Percentiles rank a stretch among this genome's conserved stretches.
These are phyloP conservation scores for Filobasidium floriforme DNA, from an alignment of 768 basidiomycete genomes.

Conservation along the genomic window DNA sequence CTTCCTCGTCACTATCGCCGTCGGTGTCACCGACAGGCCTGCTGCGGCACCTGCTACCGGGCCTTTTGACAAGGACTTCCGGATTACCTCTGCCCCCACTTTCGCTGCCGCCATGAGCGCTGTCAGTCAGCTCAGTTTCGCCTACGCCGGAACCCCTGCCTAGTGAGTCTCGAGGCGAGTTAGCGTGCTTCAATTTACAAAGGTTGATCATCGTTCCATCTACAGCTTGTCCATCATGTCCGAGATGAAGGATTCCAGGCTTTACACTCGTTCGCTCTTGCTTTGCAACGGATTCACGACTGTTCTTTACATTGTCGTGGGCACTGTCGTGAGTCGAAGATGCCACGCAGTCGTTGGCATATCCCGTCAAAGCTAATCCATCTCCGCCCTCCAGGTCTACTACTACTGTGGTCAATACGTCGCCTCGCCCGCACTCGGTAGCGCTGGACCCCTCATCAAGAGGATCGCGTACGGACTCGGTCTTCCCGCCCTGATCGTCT, in stretches of 20 bases:
- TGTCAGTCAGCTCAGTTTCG: slow-evolving; percentile 39
- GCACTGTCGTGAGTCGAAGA: background rate
- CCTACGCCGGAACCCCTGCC: slow-evolving; percentile 34
- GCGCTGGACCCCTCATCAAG: slow-evolving; percentile 28
- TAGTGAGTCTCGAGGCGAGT: slow-evolving; percentile 9
- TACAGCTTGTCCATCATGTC: slow-evolving; percentile 18
- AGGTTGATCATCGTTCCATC: background rate
- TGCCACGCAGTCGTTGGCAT: background rate
- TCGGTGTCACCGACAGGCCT: slow-evolving; percentile 32
- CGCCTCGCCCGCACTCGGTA: slow-evolving; percentile 37
- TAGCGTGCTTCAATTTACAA: background rate
- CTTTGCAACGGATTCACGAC: slow-evolving; percentile 19
- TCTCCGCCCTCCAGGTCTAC: slow-evolving; percentile 29
- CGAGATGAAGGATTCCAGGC: slow-evolving; percentile 24
- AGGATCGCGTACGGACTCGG: slow-evolving; percentile 31
- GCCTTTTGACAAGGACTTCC: slow-evolving; percentile 29
- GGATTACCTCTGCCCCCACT: slow-evolving; percentile 25
- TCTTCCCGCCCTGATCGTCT: slow-evolving; percentile 28
- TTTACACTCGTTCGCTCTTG: slow-evolving; percentile 18
- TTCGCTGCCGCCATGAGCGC: slow-evolving; percentile 42
- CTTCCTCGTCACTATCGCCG: slow-evolving; percentile 30
- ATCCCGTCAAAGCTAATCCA: slow-evolving; percentile 26
- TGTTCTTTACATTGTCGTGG: slow-evolving; percentile 19
- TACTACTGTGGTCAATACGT: slow-evolving; percentile 32
- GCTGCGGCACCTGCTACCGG: slow-evolving; percentile 29